Percentiles rank a stretch among this genome's conserved stretches.
phyloP scores from a whole-genome alignment of 257 asterid genomes.

The Salvia rosmarinus region DNA sequence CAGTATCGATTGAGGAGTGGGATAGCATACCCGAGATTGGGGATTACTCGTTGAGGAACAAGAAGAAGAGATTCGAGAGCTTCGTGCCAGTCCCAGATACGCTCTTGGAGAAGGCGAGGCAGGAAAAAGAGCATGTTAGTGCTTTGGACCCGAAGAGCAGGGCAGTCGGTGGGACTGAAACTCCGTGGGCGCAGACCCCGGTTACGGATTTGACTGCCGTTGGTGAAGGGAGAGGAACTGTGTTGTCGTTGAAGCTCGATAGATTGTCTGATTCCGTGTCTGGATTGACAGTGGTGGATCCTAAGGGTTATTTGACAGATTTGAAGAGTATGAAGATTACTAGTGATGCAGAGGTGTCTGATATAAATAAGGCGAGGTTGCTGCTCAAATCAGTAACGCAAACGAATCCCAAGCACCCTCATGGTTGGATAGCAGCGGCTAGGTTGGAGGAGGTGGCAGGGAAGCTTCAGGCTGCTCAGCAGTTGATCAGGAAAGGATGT shows the following conservation, averaged over 20 bases:
- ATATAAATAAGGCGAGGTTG: constrained; percentile 86
- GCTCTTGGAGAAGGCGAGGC: constrained; percentile 88
- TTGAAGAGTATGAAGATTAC: constrained; percentile 91
- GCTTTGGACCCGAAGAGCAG: constrained; percentile 89
- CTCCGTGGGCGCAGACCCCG: constrained; percentile 85
- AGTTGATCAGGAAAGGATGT: constrained; percentile 74
- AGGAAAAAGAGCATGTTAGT: constrained; percentile 85
- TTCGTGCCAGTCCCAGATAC: constrained; percentile 92
- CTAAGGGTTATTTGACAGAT: constrained; percentile 94
- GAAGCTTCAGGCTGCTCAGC: constrained; percentile 70
- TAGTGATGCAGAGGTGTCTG: constrained; percentile 93
- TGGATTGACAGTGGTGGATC: constrained; percentile 91
- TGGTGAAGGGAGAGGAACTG: constrained; percentile 97
- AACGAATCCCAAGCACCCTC: constrained; percentile 88
- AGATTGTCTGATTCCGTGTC: constrained; percentile 83
- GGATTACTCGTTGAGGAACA: constrained; percentile 77
- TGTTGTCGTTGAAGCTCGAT: constrained; percentile 80
- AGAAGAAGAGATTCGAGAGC: constrained; percentile 91
- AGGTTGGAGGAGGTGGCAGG: constrained; percentile 98
- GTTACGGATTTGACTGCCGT: constrained; percentile 95
- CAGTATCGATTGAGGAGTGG: constrained; percentile 74
- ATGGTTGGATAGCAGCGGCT: constrained; percentile 98
- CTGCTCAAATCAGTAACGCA: constrained; percentile 83
- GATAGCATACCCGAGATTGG: constrained; percentile 90
- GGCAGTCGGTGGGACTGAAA: constrained; percentile 82